Percentiles rank a stretch among this genome's conserved stretches.
Evolutionary conservation across 2,329 filamentous ascomycete species (phyloP).

Genomic region (Diplocarpon rosae): DNA sequence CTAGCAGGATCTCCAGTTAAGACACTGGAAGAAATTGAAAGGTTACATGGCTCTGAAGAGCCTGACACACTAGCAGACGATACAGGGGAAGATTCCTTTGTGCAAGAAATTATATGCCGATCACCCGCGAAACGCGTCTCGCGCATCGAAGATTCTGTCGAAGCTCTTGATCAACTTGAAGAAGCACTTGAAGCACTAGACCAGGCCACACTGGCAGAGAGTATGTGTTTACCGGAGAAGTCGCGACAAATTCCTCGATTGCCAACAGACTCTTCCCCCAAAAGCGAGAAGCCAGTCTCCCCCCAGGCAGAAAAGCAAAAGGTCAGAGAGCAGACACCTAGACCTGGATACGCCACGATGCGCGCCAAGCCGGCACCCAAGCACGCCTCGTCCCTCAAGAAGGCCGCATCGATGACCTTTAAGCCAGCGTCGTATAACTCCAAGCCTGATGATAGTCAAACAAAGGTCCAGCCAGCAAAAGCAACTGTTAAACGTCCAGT

Average conservation of each 20-base stretch:
- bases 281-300: background rate
- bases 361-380: conserved; percentile 30
- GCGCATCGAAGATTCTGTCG: conserved; percentile 53
- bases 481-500: conserved; percentile 29
- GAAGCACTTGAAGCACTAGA: conserved; percentile 42
- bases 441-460: conserved; percentile 17
- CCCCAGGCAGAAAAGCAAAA: background rate
- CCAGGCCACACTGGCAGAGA: conserved; percentile 20
- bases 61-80: conserved; percentile 5
- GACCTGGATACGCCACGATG: conserved; percentile 31
- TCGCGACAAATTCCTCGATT: background rate
- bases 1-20: conserved; percentile 12
- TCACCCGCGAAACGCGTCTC: conserved; percentile 29
- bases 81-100: conserved; percentile 27
- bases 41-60: conserved; percentile 6
- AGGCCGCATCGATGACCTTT: conserved; percentile 22
- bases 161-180: conserved; percentile 50
- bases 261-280: background rate
- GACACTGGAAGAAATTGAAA: conserved; percentile 24
- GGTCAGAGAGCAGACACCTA: conserved; percentile 23
- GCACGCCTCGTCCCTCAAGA: conserved; percentile 16
- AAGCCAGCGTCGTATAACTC: conserved; percentile 6
- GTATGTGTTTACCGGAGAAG: conserved; percentile 17
- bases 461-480: conserved; percentile 21
- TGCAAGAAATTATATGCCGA: conserved; percentile 29